Evolutionary conservation across 352 stramenopile genomes (phyloP).

Genomic region (Phytophthora melonis): DNA sequence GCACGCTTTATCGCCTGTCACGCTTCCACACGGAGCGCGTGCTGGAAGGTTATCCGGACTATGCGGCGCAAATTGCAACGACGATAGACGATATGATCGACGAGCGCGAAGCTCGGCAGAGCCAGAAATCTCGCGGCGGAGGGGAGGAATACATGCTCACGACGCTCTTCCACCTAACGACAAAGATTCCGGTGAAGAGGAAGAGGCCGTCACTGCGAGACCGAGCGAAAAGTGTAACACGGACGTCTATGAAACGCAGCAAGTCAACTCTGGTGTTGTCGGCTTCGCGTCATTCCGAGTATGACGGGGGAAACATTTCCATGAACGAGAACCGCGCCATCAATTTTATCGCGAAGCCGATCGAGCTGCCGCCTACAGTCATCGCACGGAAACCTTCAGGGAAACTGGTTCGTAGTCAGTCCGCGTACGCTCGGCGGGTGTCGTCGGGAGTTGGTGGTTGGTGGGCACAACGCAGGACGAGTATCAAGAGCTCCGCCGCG

Average conservation of each 20-base stretch:
- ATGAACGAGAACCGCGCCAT: constrained; percentile 37
- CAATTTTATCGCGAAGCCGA: constrained; percentile 16
- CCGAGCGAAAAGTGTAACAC: constrained; percentile 3
- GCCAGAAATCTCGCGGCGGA: neutral
- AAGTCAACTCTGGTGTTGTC: constrained; percentile 40
- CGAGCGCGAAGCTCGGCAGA: constrained; percentile 25
- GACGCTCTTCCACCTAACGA: constrained; percentile 58
- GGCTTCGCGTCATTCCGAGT: constrained; percentile 29
- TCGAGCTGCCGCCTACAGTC: constrained; percentile 19
- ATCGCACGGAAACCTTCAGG: neutral
- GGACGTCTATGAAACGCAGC: constrained; percentile 29
- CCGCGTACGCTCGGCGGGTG: constrained; percentile 41
- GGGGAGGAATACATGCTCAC: constrained; percentile 64
- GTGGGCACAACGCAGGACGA: constrained; percentile 14
- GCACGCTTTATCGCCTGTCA: constrained; percentile 71
- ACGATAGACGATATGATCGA: constrained; percentile 62
- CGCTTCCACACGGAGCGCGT: constrained; percentile 72
- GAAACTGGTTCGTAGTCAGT: constrained; percentile 61
- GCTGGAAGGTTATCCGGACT: constrained; percentile 67
- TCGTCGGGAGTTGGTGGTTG: constrained; percentile 34
- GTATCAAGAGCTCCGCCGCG: constrained; percentile 2
- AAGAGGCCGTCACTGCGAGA: constrained; percentile 28
- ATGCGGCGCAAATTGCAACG: constrained; percentile 50
- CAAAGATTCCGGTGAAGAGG: constrained; percentile 12
- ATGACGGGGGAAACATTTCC: constrained; percentile 34